Base-by-base conservation (phyloP, 2,329 filamentous ascomycete species). In the Delphinella strobiligena region DNA sequence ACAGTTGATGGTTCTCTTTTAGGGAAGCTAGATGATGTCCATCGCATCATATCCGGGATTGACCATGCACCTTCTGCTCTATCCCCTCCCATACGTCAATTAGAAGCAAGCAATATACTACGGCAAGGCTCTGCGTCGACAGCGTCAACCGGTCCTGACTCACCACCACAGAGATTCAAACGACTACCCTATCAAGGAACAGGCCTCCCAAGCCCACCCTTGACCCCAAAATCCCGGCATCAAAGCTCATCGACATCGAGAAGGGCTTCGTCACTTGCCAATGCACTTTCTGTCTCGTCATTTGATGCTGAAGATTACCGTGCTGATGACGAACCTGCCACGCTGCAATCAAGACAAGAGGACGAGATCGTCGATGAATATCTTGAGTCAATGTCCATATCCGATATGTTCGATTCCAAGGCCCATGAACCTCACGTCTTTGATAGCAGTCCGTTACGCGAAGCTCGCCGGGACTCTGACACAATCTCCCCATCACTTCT, bases 11-110 rank as follows among this genome's bases (percentile, higher is more conserved):
- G 12, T 12, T 27, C 22, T 7, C 12, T 27, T 7, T 52, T 54
- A 15, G 49, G 54, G 22, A 51, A 54, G 35, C 46, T 57, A 22
- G 50, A 50, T 19, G 49, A 47, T 17, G 52, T 58, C 4, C 55
- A 58, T 43, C 43, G 53, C 17, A 43, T 14, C 40, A 49, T 24
- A 52, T 27, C 22, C 12, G 22, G 7, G 22, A 27, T 7, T 27
- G 50, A 19, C 45, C 53, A 17, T 40, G 55, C 9, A 49, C 51
- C 27, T n/a, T n/a, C n/a, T n/a, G n/a, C n/a, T n/a, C n/a, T n/a
- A n/a, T n/a, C n/a, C n/a, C n/a, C n/a, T n/a, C n/a, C n/a, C n/a
- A n/a, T n/a, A n/a, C n/a, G n/a, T n/a, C n/a, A n/a, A n/a, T n/a
- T n/a, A n/a, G n/a, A n/a, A n/a, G n/a, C n/a, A n/a, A n/a, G n/a